Evolutionary conservation across 2,329 filamentous ascomycete genomes (phyloP), one percentile per base, ranked within the genome.

Genomic region (Aspergillus pseudoglaucus): DNA sequence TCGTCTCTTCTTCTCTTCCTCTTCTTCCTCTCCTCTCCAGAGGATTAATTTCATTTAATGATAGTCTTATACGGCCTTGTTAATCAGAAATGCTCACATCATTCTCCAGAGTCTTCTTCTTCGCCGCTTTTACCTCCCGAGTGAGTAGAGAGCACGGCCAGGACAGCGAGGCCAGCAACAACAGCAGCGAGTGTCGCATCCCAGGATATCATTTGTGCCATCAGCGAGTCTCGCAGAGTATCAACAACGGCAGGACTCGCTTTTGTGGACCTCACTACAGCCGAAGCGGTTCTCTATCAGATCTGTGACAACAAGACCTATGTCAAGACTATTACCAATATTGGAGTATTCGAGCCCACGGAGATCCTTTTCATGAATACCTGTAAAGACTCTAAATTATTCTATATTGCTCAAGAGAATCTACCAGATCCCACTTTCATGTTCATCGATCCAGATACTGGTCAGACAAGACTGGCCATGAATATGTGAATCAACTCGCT

Each of bases 271-370:
- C 75, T 94, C 3, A 84, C 88, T 38, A 90, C 88, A 2, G 87
- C 86, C 35, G 89, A 95, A 68, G 87, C 83, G 14, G 82, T 90
- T 23, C 77, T 97, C 35, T 94, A 88, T 61, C 89, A 96, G 61
- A 91, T 97, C 54, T 90, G 86, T 61, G 91, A 97, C 66, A 94
- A 85, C 48, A 90, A 95, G 64, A 94, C 90, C 30, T 97, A 95
- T 63, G 84, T 90, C 48, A 85, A 84, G 61, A 95, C 90, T 0
- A 75, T 95, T 25, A 88, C 95, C 67, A 95, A 96, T 64, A 77
- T 97, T 30, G 80, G 81, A 45, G 82, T 95, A 20, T 87, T 88
- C 57, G 81, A 85, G 20, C 90, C 91, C 0, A 86, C 84, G 2
- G 82, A 85, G 53, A 87, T 96, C 44, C 71, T 97, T 1, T 84